Percentiles rank a stretch among this genome's conserved stretches.
These are phyloP conservation scores for Batkoa obscura DNA, from an alignment of 371 early-diverging fungal species.

Conservation along the genomic window DNA sequence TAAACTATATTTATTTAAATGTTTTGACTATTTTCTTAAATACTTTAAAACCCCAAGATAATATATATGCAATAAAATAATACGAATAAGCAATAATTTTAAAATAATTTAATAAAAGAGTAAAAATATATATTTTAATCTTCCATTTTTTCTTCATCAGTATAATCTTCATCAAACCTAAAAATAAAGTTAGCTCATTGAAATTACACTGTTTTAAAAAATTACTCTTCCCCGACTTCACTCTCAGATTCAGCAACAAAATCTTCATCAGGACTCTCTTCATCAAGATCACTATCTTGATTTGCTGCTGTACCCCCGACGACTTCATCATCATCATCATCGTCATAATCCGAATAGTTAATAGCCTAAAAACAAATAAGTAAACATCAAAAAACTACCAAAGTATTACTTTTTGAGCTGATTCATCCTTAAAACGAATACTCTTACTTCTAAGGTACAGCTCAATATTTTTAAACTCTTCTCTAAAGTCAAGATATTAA, in stretches of 20 bases:
- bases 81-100: no score
- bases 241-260: conserved; percentile 7
- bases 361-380: conserved; percentile 4
- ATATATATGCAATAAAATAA: no score
- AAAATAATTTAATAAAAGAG: no score
- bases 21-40: neutral
- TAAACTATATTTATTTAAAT: neutral
- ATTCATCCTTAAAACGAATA: conserved; percentile 49
- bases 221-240: conserved; percentile 2
- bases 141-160: neutral
- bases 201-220: neutral
- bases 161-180: conserved; percentile 3
- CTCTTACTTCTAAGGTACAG: conserved; percentile 61
- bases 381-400: conserved; percentile 17
- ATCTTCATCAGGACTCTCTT: conserved; percentile 18
- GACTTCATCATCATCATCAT: conserved; percentile 9
- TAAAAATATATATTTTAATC: conserved; percentile 3
- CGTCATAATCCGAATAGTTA: conserved; percentile 7
- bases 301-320: neutral
- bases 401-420: conserved; percentile 41
- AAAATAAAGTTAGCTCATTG: neutral
- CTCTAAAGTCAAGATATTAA: conserved; percentile 19
- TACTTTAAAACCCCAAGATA: neutral
- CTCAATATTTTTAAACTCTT: conserved; percentile 71
- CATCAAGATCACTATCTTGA: conserved; percentile 10